Percentiles rank a stretch among this genome's conserved stretches.
Conservation (phyloP, 2,329 filamentous ascomycete species). For the Helotiales sp. region DNA sequence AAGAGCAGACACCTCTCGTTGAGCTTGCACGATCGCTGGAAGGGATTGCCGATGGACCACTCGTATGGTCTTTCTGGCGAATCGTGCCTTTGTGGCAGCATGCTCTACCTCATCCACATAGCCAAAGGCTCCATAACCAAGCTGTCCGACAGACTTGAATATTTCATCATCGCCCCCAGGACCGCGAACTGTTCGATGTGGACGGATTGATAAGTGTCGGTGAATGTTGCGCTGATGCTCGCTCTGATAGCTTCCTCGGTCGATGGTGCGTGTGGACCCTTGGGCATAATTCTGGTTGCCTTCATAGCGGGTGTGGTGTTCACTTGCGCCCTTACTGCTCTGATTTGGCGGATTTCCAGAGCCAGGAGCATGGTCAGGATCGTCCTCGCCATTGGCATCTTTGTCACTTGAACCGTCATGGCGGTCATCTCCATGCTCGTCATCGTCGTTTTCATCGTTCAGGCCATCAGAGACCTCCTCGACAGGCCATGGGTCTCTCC, state of each 20-base stretch:
- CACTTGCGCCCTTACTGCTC: background rate
- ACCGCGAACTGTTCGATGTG: background rate
- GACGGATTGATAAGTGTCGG: background rate
- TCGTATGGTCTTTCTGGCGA: slow-evolving; percentile 6
- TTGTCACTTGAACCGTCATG: background rate
- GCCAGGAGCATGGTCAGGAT: background rate
- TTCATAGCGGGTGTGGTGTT: background rate
- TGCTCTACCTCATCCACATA: slow-evolving; percentile 9
- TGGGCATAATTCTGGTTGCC: background rate
- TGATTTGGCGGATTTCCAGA: background rate
- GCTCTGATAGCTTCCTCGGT: background rate
- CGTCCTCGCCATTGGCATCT: background rate
- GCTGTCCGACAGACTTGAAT: slow-evolving; percentile 2
- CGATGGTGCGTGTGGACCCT: background rate
- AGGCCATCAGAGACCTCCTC: background rate
- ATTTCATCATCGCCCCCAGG: background rate
- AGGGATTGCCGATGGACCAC: background rate
- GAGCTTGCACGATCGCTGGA: background rate
- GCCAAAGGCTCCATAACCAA: slow-evolving; percentile 6
- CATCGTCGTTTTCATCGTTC: background rate
- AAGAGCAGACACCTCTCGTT: slow-evolving; percentile 4
- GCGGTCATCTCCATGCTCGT: background rate
- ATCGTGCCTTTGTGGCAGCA: background rate
- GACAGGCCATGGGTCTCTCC: slow-evolving; percentile 7
- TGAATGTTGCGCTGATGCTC: background rate